These are phyloP conservation scores for Penicillium sp. DNA, from an alignment of 2,329 filamentous ascomycete genomes.

Conservation along the genomic window DNA sequence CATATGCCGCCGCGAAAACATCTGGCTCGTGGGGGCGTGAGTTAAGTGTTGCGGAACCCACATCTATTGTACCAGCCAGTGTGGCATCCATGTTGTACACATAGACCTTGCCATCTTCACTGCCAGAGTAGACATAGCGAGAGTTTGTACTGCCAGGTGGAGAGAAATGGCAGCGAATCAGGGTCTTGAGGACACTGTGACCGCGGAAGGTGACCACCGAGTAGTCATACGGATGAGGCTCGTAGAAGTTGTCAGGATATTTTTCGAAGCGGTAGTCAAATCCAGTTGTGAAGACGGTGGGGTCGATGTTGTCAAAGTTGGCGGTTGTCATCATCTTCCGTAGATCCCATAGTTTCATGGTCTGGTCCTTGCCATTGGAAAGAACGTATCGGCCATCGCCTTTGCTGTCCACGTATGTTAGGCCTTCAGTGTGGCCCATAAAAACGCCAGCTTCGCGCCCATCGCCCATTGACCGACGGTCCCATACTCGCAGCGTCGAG, in stretches of 20 bases:
- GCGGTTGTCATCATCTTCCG: conserved; percentile 78
- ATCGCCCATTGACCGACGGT: conserved; percentile 65
- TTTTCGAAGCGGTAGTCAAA: conserved; percentile 60
- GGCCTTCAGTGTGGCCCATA: conserved; percentile 59
- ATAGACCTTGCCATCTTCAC: conserved; percentile 81
- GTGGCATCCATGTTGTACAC: conserved; percentile 94
- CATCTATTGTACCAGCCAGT: conserved; percentile 69
- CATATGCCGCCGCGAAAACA: conserved; percentile 52
- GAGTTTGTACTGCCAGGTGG: conserved; percentile 80
- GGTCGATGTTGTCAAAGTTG: conserved; percentile 50
- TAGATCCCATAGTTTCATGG: conserved; percentile 95
- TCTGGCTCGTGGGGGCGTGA: conserved; percentile 54
- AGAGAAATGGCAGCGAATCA: conserved; percentile 94
- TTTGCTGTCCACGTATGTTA: conserved; percentile 71
- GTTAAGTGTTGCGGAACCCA: conserved; percentile 62
- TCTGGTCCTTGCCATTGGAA: conserved; percentile 92
- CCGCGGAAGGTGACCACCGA: conserved; percentile 90
- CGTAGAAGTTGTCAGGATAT: conserved; percentile 52
- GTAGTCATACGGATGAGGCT: conserved; percentile 75
- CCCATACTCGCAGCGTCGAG: conserved; percentile 91
- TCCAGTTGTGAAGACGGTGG: conserved; percentile 50
- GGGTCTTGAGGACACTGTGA: conserved; percentile 78
- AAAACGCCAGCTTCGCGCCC: conserved; percentile 61
- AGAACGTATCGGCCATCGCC: conserved; percentile 85
- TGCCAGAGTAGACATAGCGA: conserved; percentile 88